These are phyloP conservation scores for Colletotrichum liaoningense DNA, from an alignment of 2,329 filamentous ascomycete species.

Conservation along the genomic window DNA sequence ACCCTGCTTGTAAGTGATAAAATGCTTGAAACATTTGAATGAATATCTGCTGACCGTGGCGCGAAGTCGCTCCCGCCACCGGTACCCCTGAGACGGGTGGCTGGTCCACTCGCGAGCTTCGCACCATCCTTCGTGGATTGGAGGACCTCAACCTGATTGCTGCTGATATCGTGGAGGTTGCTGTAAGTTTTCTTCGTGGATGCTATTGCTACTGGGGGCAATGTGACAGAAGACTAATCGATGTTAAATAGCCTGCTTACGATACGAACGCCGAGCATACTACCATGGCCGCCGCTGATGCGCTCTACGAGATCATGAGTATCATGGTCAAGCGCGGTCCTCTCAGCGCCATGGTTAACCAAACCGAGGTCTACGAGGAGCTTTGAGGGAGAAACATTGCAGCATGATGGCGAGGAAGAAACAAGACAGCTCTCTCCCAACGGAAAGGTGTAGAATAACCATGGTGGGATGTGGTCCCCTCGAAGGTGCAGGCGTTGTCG, in stretches of 20 bases:
- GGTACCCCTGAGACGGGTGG: conserved; percentile 82
- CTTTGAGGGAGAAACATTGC: neutral
- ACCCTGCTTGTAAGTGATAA: conserved; percentile 71
- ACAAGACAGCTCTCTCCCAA: neutral
- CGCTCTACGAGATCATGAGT: conserved; percentile 82
- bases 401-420: neutral
- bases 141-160: conserved; percentile 77
- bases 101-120: conserved; percentile 79
- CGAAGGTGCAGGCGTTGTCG: neutral
- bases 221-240: neutral
- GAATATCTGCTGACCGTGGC: conserved; percentile 21
- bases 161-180: conserved; percentile 80
- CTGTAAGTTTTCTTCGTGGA: conserved; percentile 49
- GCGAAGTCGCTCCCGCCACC: conserved; percentile 74
- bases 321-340: conserved; percentile 86
- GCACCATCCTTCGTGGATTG: conserved; percentile 77
- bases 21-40: neutral
- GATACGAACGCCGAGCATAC: conserved; percentile 79
- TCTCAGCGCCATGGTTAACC: conserved; percentile 55
- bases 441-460: neutral
- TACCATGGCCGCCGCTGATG: conserved; percentile 79
- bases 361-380: conserved; percentile 28
- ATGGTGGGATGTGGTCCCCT: neutral
- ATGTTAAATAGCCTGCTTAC: conserved; percentile 64
- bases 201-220: neutral